Evolutionary conservation across 805 yeast species (phyloP).

Genomic region (Monosporozyma aquatica): DNA sequence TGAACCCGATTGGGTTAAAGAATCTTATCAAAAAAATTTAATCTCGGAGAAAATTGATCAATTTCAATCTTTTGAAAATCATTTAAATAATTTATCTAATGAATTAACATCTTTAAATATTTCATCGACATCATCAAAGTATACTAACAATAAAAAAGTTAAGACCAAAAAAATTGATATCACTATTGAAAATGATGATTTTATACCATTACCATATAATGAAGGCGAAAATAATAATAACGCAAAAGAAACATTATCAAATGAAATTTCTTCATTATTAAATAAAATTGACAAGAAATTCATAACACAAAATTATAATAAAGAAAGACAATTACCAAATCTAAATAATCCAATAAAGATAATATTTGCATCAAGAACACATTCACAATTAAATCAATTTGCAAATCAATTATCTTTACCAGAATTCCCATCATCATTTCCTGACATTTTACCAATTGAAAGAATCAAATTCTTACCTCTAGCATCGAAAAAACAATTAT

Average conservation of each 20-base stretch:
- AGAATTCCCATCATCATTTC: constrained; percentile 55
- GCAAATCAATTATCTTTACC: constrained; percentile 61
- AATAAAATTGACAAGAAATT: constrained; percentile 30
- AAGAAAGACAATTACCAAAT: constrained; percentile 10
- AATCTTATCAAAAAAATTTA: constrained; percentile 29
- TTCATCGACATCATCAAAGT: constrained; percentile 4
- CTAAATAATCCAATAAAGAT: constrained; percentile 38
- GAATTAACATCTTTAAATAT: constrained; percentile 12
- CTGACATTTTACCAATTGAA: constrained; percentile 16
- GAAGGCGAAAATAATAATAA: constrained; percentile 14
- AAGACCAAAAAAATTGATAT: constrained; percentile 20
- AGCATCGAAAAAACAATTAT: constrained; percentile 78
- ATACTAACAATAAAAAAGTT: constrained; percentile 1
- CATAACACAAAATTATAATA: constrained; percentile 11
- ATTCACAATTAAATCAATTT: constrained; percentile 79
- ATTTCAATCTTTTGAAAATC: constrained; percentile 30
- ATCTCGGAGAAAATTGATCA: constrained; percentile 16
- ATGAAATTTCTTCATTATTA: constrained; percentile 43
- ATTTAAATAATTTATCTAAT: constrained; percentile 18
- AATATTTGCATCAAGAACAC: constrained; percentile 77
- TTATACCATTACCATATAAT: constrained; percentile 17
- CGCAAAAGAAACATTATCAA: constrained; percentile 13
- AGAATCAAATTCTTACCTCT: constrained; percentile 59
- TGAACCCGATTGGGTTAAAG: constrained; percentile 65
- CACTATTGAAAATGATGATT: constrained; percentile 24